Evolutionary conservation across 768 basidiomycete genomes (phyloP), one percentile per base, ranked within the genome.

Genomic region (Boletus subcaerulescens): DNA sequence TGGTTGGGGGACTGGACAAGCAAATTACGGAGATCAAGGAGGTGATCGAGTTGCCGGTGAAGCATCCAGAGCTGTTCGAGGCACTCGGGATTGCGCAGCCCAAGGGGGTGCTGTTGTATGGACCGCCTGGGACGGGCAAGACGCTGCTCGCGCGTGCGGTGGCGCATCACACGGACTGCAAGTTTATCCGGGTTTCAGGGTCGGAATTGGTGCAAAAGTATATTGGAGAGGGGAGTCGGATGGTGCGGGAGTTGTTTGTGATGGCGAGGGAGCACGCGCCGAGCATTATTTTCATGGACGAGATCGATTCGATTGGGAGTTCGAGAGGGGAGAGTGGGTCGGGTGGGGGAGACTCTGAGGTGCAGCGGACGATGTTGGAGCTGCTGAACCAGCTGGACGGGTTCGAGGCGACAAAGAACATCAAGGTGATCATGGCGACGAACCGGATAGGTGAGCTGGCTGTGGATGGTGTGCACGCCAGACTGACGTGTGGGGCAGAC

Each of bases 211-310:
- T 98, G 57, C 94, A 98, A 75, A 98, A 97, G 78, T 98, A 98
- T 65, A 97, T 98, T 62, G 96, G 96, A 45, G 96, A 98, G 76
- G 94, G 95, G 20, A 90, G 87, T 59, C 77, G 95, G 56, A 98
- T 97, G 95, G 95, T 98, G 36, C 83, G 96, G 49, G 96, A 98
- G 75, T 73, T 98, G 55, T 98, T 98, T 78, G 93, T 97, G 56
- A 98, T 97, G 96, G 96, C 96, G 3, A 74, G 94, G 58, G 96
- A 98, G 70, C 93, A 97, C 65, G 96, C 96, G 33, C 96, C 96
- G 35, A 91, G 89, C 71, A 97, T 98, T 74, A 97, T 98, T 69
- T 98, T 98, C 78, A 97, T 98, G 95, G 96, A 98, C 70, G 96
- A 98, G 74, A 98, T 98, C 60, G 96, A 98, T 74, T 93, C 91